Base-by-base conservation (phyloP, 306 rosid genomes). In the Parietaria judaica region DNA sequence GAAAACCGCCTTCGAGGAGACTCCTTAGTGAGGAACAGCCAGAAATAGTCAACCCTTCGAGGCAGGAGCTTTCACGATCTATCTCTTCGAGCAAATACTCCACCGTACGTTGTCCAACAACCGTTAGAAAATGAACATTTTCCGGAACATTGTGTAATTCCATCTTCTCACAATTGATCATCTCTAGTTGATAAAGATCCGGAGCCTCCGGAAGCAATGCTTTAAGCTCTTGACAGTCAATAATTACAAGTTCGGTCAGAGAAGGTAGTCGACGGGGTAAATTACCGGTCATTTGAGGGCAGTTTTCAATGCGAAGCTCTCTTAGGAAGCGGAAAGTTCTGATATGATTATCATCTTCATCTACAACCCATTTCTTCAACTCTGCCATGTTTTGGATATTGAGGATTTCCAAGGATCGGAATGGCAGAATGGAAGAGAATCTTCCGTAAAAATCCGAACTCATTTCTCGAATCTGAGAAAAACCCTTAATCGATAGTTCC, bases 301-400 rank as follows among this genome's bases (percentile, higher is more conserved):
- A 67, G 13, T 14, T 10, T 3, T 3, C 3, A 2, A 67, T 17
- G 14, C 13, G 59, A 39, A 67, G 72, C 43, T 12, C 46, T 36
- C 54, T 3, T 35, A 67, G 35, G 16, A 14, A 8, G 13, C 59
- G 59, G 9, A 59, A 67, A 50, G 3, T 9, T 23, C 3, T 34
- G 39, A 8, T 3, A 1, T 31, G 39, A 55, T 23, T 10, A 23
- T 34, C 41, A 34, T 8, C 41, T 55, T 2, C 48, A 3, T 0
- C 35, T 4, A 46, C 47, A 4, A 10, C 6, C 72, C 72, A 68
- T n/a, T 68, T 17, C 60, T 14, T 10, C 72, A 65, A 68, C 3
- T 11, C 6, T 51, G 23, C 3, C 66, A 61, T 34, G 14, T 44
- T 16, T 55, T 15, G 11, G 53, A 69, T 41, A 1, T 8, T 14